A percentile compares a stretch with the other conserved stretches of the same genome.
Conservation (phyloP, 2,329 filamentous ascomycete species). For the Alternaria metachromatica region DNA sequence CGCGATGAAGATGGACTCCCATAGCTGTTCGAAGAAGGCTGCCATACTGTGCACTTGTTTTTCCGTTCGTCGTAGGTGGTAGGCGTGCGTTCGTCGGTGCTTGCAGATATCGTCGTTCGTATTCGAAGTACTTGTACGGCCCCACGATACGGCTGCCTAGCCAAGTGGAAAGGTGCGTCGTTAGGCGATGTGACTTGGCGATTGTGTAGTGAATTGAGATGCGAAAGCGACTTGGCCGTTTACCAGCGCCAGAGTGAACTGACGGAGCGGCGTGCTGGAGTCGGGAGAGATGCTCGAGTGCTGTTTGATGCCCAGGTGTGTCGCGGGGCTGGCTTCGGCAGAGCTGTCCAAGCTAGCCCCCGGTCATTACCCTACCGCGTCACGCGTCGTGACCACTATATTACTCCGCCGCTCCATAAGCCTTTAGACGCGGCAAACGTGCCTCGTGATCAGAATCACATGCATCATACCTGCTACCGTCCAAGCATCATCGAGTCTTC, state of each 20-base stretch:
- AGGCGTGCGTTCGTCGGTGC: neutral
- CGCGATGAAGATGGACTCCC: conserved; percentile 91
- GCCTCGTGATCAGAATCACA: conserved; percentile 3
- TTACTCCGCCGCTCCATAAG: conserved; percentile 16
- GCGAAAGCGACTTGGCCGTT: conserved; percentile 15
- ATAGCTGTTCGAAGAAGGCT: conserved; percentile 74
- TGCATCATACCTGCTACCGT: neutral
- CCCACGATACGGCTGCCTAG: conserved; percentile 32
- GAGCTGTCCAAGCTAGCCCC: conserved; percentile 7
- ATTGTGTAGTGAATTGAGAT: neutral
- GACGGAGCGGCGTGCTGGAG: conserved; percentile 17
- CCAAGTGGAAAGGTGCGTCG: conserved; percentile 21
- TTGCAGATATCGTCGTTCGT: conserved; percentile 15
- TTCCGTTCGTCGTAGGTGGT: neutral
- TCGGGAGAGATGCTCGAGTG: conserved; percentile 13
- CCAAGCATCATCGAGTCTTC: neutral
- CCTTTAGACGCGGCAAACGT: neutral
- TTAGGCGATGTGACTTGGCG: conserved; percentile 15
- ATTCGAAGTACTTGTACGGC: conserved; percentile 5
- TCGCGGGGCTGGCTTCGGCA: conserved; percentile 28
- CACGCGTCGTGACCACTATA: conserved; percentile 21
- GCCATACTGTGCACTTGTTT: conserved; percentile 39
- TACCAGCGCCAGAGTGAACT: conserved; percentile 23
- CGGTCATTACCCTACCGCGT: conserved; percentile 13
- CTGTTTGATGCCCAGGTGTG: conserved; percentile 11